Base-by-base conservation (phyloP, 306 rosid species). In the Lithocarpus polystachyus region DNA sequence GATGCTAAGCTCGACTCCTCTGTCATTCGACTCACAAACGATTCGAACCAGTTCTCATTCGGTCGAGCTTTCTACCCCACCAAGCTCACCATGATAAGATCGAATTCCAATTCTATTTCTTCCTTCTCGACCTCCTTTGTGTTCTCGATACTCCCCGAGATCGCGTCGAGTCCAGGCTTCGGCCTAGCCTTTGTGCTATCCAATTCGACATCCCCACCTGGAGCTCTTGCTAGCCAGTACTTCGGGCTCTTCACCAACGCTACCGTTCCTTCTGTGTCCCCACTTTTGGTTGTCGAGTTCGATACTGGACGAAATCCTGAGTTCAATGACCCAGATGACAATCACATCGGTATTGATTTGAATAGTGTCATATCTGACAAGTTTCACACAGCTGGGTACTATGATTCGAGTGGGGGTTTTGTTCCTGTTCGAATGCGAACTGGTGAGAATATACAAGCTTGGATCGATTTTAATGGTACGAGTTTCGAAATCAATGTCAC, bases 111-210 rank as follows among this genome's bases (percentile, higher is more conserved):
- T 29, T 83, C 89, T 23, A 51, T 88, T 15, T 43, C 88, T 22
- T 94, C 99, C 0, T 94, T 94, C 78, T 92, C 97, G 20, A 92
- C 97, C 59, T 87, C 97, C 7, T 94, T 94, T 35, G 90, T 92
- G 68, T 94, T 94, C 85, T 94, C 99, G 6, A 26, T 91, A 26
- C 79, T 92, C 45, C 94, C 97, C 1, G 62, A 87, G 7, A 87
- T 84, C 70, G 56, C 89, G 2, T 74, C 92, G 0, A 92, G 92
- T 57, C 97, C 99, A 0, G 97, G 97, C 1, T 92, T 92, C 72
- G 99, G 97, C 15, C 88, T 94, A 75, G 88, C 95, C 86, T 94
- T 94, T 62, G 80, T 89, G 3, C 91, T 94, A 29, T 83, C 93
- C 53, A 85, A 90, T 82, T 77, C 84, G 24, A 89, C 92, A n/a